Evolutionary conservation across 129 eudicot genomes (phyloP).

Genomic region (Artemisia tridentata): DNA sequence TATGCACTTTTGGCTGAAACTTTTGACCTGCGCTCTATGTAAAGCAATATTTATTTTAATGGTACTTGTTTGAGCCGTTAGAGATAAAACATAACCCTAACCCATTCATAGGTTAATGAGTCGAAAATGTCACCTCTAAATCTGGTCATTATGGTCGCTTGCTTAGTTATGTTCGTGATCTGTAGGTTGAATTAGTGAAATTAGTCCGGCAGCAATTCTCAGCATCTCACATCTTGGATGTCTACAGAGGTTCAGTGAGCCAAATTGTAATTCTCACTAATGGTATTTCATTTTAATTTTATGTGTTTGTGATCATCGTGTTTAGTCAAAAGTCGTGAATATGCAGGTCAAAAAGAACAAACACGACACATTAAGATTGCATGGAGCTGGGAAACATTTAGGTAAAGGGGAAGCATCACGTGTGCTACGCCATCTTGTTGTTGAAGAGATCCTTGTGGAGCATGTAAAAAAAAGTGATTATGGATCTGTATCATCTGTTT

Average conservation of each 20-base stretch:
- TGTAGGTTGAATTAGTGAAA: constrained; percentile 86
- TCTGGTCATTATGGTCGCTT: constrained; percentile 6
- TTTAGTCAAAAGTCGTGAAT: constrained; percentile 18
- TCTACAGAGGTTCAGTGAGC: constrained; percentile 86
- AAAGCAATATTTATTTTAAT: too few species aligned
- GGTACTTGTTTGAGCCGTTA: neutral
- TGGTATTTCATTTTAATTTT: neutral
- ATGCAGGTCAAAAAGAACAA: constrained; percentile 81
- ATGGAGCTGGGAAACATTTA: constrained; percentile 85
- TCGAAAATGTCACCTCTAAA: neutral
- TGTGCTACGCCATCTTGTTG: constrained; percentile 81
- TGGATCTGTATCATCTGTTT: constrained; percentile 82
- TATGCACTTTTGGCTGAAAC: neutral
- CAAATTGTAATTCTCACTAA: constrained; percentile 61
- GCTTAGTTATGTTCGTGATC: constrained; percentile 17
- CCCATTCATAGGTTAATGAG: neutral
- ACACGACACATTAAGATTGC: constrained; percentile 70
- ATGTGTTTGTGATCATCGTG: constrained; percentile 20
- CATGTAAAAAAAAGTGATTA: constrained; percentile 93
- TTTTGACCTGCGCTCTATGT: neutral
- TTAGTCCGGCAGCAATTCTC: constrained; percentile 63
- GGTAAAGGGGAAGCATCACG: constrained; percentile 93
- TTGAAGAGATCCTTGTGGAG: constrained; percentile 77
- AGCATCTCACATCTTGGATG: constrained; percentile 87
- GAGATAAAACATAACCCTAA: neutral